A percentile compares a stretch with the other conserved stretches of the same genome.
Evolutionary conservation across 208 protist genomes (phyloP).

Genomic region (Acanthamoeba triangularis): DNA sequence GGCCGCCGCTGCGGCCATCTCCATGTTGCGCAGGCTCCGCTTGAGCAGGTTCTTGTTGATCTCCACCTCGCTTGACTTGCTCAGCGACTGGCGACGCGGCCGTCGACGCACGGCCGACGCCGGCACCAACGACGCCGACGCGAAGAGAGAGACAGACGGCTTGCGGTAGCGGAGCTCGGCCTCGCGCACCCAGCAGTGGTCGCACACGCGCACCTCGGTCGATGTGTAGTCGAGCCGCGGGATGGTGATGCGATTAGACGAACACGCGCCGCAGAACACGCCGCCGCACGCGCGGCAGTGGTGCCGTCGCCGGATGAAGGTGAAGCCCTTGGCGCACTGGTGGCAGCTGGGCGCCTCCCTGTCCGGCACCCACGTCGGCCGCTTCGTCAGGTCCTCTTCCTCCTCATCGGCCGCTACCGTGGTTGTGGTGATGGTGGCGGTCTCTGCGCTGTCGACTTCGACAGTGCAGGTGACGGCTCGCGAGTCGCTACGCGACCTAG

Average conservation of each 20-base stretch:
- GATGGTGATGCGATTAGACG: conserved; percentile 59
- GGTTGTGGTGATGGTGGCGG: too few species aligned
- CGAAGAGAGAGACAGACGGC: background rate
- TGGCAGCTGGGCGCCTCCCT: conserved; percentile 71
- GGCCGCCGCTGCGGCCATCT: background rate
- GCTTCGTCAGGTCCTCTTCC: background rate
- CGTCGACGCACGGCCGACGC: background rate
- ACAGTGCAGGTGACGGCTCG: background rate
- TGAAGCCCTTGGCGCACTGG: conserved; percentile 82
- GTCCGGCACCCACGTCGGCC: conserved; percentile 17
- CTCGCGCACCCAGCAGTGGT: conserved; percentile 66
- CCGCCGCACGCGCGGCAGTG: conserved; percentile 88
- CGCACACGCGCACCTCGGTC: conserved; percentile 32
- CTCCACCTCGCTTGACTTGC: conserved; percentile 31
- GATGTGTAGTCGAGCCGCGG: conserved; percentile 21
- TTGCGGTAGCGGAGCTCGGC: conserved; percentile 60
- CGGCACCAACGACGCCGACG: background rate
- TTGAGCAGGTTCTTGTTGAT: conserved; percentile 60
- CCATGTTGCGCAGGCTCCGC: conserved; percentile 24
- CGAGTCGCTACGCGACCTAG: background rate
- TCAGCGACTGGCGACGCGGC: background rate
- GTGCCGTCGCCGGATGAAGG: conserved; percentile 81
- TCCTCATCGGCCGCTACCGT: background rate
- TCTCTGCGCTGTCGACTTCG: background rate
- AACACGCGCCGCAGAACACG: conserved; percentile 80